Percentiles rank a stretch among this genome's conserved stretches.
These are phyloP conservation scores for Vitis cinerea DNA, from an alignment of 164 flowering plant species.

Conservation along the genomic window DNA sequence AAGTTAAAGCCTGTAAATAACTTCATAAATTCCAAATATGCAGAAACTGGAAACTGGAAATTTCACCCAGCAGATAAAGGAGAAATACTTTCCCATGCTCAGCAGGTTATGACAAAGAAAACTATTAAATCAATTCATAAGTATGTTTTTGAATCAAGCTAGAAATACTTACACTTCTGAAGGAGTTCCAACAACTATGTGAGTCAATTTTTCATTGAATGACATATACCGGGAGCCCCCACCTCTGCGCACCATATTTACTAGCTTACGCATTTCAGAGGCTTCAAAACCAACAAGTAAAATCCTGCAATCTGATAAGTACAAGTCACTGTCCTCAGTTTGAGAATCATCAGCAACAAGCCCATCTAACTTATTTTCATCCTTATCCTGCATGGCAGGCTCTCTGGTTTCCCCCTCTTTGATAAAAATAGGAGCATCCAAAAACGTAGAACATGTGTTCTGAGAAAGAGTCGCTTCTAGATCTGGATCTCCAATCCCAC, in stretches of 20 bases:
- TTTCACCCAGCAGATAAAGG: no score
- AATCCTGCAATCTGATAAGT: slow-evolving; percentile 89
- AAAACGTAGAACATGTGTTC: slow-evolving; percentile 39
- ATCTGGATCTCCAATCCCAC: slow-evolving; percentile 39
- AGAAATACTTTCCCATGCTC: no score
- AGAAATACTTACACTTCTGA: slow-evolving; percentile 67
- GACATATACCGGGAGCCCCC: slow-evolving; percentile 90
- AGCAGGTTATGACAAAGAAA: no score
- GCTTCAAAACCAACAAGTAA: slow-evolving; percentile 76
- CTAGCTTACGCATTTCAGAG: slow-evolving; percentile 72
- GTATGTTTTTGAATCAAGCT: not conserved
- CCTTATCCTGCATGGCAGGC: slow-evolving; percentile 26
- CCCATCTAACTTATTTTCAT: slow-evolving; percentile 43
- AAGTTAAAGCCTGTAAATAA: no score
- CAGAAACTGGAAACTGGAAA: no score
- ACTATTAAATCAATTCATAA: no score
- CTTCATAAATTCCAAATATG: no score
- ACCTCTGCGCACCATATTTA: slow-evolving; percentile 76
- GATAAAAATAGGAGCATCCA: slow-evolving; percentile 29
- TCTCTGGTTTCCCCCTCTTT: slow-evolving; percentile 34
- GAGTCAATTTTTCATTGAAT: slow-evolving; percentile 72
- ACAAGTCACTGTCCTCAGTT: slow-evolving; percentile 72
- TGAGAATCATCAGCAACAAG: slow-evolving; percentile 88
- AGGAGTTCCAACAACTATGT: slow-evolving; percentile 77
- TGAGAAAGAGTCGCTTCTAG: slow-evolving; percentile 58